These are phyloP conservation scores for Tetracladium setigerum DNA, from an alignment of 495 filamentous ascomycete genomes.

Conservation along the genomic window DNA sequence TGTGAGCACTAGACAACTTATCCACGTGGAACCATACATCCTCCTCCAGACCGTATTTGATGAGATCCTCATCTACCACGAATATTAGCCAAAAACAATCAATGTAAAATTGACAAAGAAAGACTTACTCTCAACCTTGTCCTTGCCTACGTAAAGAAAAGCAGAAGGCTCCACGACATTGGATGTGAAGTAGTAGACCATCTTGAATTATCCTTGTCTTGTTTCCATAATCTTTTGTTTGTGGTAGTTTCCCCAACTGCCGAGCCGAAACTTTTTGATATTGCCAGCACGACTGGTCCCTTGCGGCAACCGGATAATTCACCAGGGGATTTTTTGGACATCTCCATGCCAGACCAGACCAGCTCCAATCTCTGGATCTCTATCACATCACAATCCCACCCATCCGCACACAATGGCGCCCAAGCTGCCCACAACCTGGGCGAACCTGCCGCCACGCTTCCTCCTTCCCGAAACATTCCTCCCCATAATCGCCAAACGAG, in stretches of 20 bases:
- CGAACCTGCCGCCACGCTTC: slow-evolving; percentile 27
- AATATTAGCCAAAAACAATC: neutral
- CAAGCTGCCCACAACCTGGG: slow-evolving; percentile 43
- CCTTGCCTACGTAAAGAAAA: slow-evolving; percentile 92
- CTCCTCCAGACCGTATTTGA: slow-evolving; percentile 85
- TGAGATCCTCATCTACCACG: slow-evolving; percentile 82
- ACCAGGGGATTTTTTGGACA: neutral
- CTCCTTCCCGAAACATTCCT: slow-evolving; percentile 34
- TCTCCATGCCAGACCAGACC: neutral
- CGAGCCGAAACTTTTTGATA: slow-evolving; percentile 13
- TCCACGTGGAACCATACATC: slow-evolving; percentile 99
- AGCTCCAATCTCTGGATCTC: neutral
- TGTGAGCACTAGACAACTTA: slow-evolving; percentile 92
- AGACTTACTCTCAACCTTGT: slow-evolving; percentile 92
- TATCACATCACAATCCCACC: neutral
- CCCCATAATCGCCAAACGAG: slow-evolving; percentile 35
- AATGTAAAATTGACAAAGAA: neutral
- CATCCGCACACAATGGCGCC: slow-evolving; percentile 39
- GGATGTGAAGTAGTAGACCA: slow-evolving; percentile 97
- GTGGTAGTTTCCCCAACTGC: neutral
- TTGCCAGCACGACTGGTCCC: slow-evolving; percentile 11
- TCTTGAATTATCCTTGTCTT: slow-evolving; percentile 27
- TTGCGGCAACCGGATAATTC: slow-evolving; percentile 9
- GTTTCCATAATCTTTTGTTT: slow-evolving; percentile 14
- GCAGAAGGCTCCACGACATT: slow-evolving; percentile 67